Conservation (phyloP, 148 eudicot species). For the Bassia scoparia region DNA sequence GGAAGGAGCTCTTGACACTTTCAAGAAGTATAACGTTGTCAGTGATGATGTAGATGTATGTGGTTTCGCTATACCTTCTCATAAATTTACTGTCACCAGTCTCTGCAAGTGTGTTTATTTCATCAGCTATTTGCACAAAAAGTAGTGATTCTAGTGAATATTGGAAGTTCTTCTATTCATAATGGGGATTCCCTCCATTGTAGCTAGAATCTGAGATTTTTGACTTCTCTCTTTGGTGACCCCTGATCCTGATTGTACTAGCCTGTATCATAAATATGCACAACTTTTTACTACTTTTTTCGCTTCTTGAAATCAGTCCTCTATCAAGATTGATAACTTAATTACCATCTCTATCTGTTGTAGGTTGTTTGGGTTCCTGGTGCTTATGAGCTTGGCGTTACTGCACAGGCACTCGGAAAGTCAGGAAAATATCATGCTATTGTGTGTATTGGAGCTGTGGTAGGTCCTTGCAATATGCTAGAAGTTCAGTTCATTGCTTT, state of each 20-base stretch:
- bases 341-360: not conserved
- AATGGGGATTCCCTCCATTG: not conserved
- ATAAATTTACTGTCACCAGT: not conserved
- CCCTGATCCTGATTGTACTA: not conserved
- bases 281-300: not conserved
- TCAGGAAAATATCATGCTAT: conserved; percentile 85
- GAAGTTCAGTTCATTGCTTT: conserved; percentile 9
- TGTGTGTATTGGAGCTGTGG: conserved; percentile 98
- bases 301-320: not conserved
- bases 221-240: not conserved
- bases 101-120: not conserved
- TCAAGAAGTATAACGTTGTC: conserved; percentile 74
- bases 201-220: not conserved
- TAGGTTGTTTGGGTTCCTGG: conserved; percentile 99
- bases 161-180: not conserved
- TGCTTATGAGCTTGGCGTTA: conserved; percentile 85
- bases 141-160: not conserved
- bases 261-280: not conserved
- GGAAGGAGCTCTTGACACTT: conserved; percentile 93
- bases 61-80: conserved; percentile 11
- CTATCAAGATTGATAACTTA: not conserved
- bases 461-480: conserved; percentile 28
- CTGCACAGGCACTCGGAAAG: conserved; percentile 84
- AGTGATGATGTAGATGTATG: conserved; percentile 85
- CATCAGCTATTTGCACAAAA: not conserved